Percentiles rank a stretch among this genome's conserved stretches.
Conservation (phyloP, 2,329 filamentous ascomycete species). For the Conoideocrella luteorostrata region DNA sequence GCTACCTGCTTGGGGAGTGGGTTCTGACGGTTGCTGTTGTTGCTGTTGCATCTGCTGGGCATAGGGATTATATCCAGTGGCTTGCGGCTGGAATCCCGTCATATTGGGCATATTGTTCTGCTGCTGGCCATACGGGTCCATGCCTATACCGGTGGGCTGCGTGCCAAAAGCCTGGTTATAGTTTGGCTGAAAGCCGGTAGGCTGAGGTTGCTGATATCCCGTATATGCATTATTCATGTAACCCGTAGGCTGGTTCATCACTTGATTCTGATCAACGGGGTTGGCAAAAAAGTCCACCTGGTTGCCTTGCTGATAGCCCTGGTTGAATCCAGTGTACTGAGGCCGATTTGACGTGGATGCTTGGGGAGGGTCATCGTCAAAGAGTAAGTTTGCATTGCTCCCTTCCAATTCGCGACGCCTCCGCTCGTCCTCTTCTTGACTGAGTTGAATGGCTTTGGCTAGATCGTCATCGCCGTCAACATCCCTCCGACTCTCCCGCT, state of each 20-base stretch:
- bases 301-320: slow-evolving; percentile 94
- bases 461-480: slow-evolving; percentile 72
- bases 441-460: slow-evolving; percentile 89
- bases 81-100: slow-evolving; percentile 43
- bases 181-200: slow-evolving; percentile 48
- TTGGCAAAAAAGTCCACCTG: slow-evolving; percentile 98
- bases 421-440: slow-evolving; percentile 88
- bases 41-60: slow-evolving; percentile 37
- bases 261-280: slow-evolving; percentile 69
- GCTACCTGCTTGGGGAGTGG: slow-evolving; percentile 66
- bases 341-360: slow-evolving; percentile 42
- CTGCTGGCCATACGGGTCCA: slow-evolving; percentile 60
- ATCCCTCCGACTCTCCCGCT: slow-evolving; percentile 57
- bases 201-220: slow-evolving; percentile 40
- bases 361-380: slow-evolving; percentile 68
- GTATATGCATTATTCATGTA: slow-evolving; percentile 53
- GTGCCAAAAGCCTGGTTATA: slow-evolving; percentile 62
- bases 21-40: slow-evolving; percentile 42
- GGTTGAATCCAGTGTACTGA: slow-evolving; percentile 85
- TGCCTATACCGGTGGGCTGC: slow-evolving; percentile 56
- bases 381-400: slow-evolving; percentile 77
- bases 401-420: slow-evolving; percentile 82
- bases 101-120: slow-evolving; percentile 21
- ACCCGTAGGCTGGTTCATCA: slow-evolving; percentile 76
- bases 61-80: slow-evolving; percentile 50